Evolutionary conservation across 768 basidiomycete species (phyloP).

Genomic region (Cyclocybe cylindracea): DNA sequence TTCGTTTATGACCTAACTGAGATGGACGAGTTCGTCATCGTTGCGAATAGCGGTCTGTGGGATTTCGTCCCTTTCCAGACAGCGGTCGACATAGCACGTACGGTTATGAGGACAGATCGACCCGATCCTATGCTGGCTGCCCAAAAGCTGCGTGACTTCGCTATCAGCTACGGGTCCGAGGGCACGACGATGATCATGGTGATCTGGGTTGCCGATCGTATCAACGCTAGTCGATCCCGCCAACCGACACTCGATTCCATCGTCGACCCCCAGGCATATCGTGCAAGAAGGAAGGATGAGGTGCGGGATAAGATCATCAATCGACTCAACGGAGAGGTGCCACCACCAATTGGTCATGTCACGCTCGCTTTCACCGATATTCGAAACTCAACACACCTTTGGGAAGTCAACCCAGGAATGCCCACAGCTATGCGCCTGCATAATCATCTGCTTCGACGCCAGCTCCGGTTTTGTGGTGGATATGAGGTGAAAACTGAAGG

Average conservation of each 20-base stretch:
- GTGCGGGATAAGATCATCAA: slow-evolving; percentile 61
- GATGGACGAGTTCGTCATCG: slow-evolving; percentile 93
- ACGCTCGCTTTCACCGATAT: slow-evolving; percentile 98
- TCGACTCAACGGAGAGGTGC: slow-evolving; percentile 75
- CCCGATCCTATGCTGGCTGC: slow-evolving; percentile 77
- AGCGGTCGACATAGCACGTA: slow-evolving; percentile 92
- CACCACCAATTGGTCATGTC: slow-evolving; percentile 83
- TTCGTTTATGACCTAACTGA: slow-evolving; percentile 68
- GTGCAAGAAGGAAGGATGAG: slow-evolving; percentile 40
- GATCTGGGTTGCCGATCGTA: slow-evolving; percentile 78
- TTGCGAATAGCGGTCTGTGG: slow-evolving; percentile 94
- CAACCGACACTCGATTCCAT: slow-evolving; percentile 48
- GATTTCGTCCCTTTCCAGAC: slow-evolving; percentile 92
- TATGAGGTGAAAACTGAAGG: slow-evolving; percentile 99
- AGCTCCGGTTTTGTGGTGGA: slow-evolving; percentile 87
- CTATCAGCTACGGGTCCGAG: slow-evolving; percentile 94
- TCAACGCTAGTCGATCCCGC: slow-evolving; percentile 47
- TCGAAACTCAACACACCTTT: slow-evolving; percentile 92
- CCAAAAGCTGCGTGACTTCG: slow-evolving; percentile 94
- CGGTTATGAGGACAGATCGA: slow-evolving; percentile 73
- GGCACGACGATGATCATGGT: slow-evolving; percentile 99
- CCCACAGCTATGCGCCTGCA: slow-evolving; percentile 90
- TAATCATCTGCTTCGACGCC: slow-evolving; percentile 82
- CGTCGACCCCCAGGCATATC: slow-evolving; percentile 34
- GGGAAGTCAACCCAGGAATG: slow-evolving; percentile 97